Evolutionary conservation across 495 filamentous ascomycete species (phyloP).

Genomic region (Podospora sp.): DNA sequence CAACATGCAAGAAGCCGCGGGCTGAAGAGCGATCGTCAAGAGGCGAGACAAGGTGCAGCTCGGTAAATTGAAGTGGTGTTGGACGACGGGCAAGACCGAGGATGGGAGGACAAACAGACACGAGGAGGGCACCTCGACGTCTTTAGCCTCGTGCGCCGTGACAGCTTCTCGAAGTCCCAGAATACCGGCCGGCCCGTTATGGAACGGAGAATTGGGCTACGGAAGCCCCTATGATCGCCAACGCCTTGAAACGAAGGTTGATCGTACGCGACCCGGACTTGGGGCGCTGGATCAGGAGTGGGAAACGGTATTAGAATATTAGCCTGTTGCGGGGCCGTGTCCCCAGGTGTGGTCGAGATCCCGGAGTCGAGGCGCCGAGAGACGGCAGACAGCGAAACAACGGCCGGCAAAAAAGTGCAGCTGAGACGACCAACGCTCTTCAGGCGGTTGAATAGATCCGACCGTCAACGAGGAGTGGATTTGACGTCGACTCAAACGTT

Average conservation of each 20-base stretch:
- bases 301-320: slow-evolving; percentile 27
- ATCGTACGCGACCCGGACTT: slow-evolving; percentile 31
- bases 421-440: slow-evolving; percentile 22
- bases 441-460: slow-evolving; percentile 28
- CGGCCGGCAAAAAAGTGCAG: slow-evolving; percentile 17
- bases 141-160: slow-evolving; percentile 18
- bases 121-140: slow-evolving; percentile 13
- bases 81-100: slow-evolving; percentile 6
- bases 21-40: slow-evolving; percentile 18
- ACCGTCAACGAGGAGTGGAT: slow-evolving; percentile 18
- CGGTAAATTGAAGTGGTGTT: slow-evolving; percentile 15
- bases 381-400: slow-evolving; percentile 9
- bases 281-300: slow-evolving; percentile 25
- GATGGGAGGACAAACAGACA: slow-evolving; percentile 1
- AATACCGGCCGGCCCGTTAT: slow-evolving; percentile 18
- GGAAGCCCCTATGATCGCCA: slow-evolving; percentile 26
- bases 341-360: slow-evolving; percentile 2
- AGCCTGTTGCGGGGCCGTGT: slow-evolving; percentile 26
- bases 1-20: slow-evolving; percentile 19
- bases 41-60: slow-evolving; percentile 2
- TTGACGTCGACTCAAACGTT: slow-evolving; percentile 20
- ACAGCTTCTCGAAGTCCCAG: slow-evolving; percentile 19
- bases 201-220: slow-evolving; percentile 22
- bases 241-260: slow-evolving; percentile 26
- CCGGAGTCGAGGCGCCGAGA: slow-evolving; percentile 9